Conservation (phyloP, 1,139 yeast species). For the Geotrichum macrosporum region DNA sequence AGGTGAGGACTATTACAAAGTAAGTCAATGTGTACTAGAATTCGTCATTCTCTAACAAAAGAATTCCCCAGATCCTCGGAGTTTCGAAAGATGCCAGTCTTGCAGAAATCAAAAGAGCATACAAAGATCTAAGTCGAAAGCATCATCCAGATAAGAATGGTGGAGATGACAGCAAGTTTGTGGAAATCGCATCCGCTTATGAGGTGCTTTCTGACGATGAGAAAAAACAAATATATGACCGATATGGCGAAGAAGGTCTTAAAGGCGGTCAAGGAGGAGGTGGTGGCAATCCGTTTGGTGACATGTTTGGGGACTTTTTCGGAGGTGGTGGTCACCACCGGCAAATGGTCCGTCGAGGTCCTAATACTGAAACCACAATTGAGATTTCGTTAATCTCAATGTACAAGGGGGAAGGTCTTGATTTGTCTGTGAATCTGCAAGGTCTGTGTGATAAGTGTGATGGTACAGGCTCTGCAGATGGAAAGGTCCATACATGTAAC, state of each 20-base stretch:
- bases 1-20: conserved; percentile 32
- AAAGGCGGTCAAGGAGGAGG: conserved; percentile 26
- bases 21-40: conserved; percentile 21
- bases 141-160: conserved; percentile 95
- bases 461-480: conserved; percentile 84
- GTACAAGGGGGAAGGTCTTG: conserved; percentile 61
- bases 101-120: conserved; percentile 81
- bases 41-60: no score
- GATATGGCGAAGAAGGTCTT: conserved; percentile 79
- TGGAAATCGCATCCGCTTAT: conserved; percentile 91
- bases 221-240: conserved; percentile 68
- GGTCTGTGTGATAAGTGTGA: conserved; percentile 71
- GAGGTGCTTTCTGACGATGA: conserved; percentile 77
- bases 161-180: conserved; percentile 76
- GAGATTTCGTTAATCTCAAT: conserved; percentile 59
- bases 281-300: conserved; percentile 41
- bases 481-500: conserved; percentile 57
- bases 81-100: conserved; percentile 65
- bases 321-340: conserved; percentile 54
- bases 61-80: conserved; percentile 69
- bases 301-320: conserved; percentile 71
- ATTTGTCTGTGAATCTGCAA: conserved; percentile 63
- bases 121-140: conserved; percentile 75
- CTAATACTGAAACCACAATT: conserved; percentile 55
- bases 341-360: conserved; percentile 50